A percentile compares a stretch with the other conserved stretches of the same genome.
These are phyloP conservation scores for Aspergillus campestris DNA, from an alignment of 495 filamentous ascomycete species.

Conservation along the genomic window DNA sequence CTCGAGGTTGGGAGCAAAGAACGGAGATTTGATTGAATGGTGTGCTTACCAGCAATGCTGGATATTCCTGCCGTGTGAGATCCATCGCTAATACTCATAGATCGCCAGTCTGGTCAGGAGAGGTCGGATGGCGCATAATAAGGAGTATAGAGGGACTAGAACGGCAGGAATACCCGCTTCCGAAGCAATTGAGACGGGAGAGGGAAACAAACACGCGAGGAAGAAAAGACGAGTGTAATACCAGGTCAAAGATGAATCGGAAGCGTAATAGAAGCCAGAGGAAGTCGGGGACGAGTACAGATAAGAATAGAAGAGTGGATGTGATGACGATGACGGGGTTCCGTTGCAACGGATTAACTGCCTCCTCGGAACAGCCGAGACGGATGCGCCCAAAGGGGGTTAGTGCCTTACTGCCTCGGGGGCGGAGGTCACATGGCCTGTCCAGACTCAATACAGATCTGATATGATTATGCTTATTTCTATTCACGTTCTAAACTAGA, in stretches of 20 bases:
- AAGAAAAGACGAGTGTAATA: background rate
- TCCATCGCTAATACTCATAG: conserved; percentile 49
- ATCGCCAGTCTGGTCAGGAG: conserved; percentile 7
- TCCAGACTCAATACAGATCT: too few relatives aligned
- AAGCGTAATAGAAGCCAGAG: background rate
- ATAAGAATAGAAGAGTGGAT: background rate
- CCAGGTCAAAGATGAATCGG: background rate
- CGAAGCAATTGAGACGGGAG: background rate
- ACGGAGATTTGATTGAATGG: conserved; percentile 22
- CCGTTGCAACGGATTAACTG: too few relatives aligned
- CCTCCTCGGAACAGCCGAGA: too few relatives aligned
- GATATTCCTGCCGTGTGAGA: conserved; percentile 87
- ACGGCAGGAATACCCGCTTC: background rate
- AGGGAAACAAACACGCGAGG: background rate
- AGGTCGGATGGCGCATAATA: conserved; percentile 34
- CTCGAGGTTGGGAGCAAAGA: conserved; percentile 4
- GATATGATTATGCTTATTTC: background rate
- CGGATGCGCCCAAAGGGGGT: too few relatives aligned
- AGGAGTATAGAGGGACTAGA: conserved; percentile 4
- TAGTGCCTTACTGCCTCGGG: too few relatives aligned
- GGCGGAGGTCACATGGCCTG: too few relatives aligned
- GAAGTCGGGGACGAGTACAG: background rate
- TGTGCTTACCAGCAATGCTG: conserved; percentile 73
- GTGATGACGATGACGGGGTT: background rate
- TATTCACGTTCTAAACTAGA: background rate